phyloP scores from a whole-genome alignment of 352 stramenopile genomes.

The Globisporangium echinulatum region DNA sequence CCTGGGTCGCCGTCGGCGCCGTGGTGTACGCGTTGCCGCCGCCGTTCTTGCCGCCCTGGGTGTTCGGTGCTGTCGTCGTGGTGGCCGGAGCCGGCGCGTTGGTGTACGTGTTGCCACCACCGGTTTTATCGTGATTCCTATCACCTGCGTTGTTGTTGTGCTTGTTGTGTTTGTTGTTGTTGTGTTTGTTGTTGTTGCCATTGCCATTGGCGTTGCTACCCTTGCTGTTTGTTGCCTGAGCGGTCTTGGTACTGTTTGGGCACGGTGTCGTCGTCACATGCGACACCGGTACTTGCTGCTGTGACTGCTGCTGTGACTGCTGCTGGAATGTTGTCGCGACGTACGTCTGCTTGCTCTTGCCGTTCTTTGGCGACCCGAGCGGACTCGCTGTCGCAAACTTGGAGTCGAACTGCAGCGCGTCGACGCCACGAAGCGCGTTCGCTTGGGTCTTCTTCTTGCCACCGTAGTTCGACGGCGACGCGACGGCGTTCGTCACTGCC shows the following conservation, averaged over 20 bases:
- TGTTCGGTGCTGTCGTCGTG: slow-evolving; percentile 3
- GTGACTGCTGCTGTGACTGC: neutral
- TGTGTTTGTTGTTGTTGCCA: slow-evolving; percentile 11
- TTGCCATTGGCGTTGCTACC: slow-evolving; percentile 8
- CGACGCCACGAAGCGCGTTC: slow-evolving; percentile 27
- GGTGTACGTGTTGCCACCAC: neutral
- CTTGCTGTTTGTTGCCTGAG: neutral
- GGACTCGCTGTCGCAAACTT: slow-evolving; percentile 40
- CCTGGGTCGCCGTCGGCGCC: neutral
- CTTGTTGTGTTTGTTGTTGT: no score
- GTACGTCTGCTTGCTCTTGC: slow-evolving; percentile 5
- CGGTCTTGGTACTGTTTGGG: slow-evolving; percentile 10
- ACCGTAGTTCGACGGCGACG: slow-evolving; percentile 32
- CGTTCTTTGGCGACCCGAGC: slow-evolving; percentile 13
- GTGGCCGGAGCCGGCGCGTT: neutral
- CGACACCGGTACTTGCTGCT: neutral
- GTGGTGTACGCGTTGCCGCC: slow-evolving; percentile 1
- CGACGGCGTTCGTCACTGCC: slow-evolving; percentile 15
- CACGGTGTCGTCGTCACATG: neutral
- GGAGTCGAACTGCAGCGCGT: slow-evolving; percentile 24
- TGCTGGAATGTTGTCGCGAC: slow-evolving; percentile 5
- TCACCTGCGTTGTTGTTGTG: neutral
- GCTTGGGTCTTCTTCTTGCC: slow-evolving; percentile 22
- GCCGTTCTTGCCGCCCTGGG: slow-evolving; percentile 1
- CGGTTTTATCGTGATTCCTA: slow-evolving; percentile 1